These are phyloP conservation scores for Cichorium intybus DNA, from an alignment of 140 eudicot genomes.

Conservation along the genomic window DNA sequence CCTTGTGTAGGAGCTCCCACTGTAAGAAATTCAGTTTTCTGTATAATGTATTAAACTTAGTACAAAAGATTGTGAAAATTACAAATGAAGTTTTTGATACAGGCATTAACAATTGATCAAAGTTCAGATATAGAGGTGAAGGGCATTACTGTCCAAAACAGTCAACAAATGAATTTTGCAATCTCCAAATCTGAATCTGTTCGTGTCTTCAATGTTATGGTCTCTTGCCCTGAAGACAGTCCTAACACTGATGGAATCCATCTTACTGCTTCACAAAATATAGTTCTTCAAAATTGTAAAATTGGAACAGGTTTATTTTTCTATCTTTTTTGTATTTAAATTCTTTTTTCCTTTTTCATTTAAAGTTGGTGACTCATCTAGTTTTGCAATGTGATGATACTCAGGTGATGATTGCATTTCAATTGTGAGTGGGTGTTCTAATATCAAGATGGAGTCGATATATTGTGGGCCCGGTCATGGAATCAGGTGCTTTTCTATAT, in stretches of 20 bases:
- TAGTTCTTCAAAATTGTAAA: constrained; percentile 63
- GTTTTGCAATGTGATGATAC: constrained; percentile 14
- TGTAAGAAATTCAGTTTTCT: constrained; percentile 40
- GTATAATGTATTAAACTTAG: background rate
- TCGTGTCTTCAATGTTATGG: constrained; percentile 50
- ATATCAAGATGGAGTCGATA: constrained; percentile 84
- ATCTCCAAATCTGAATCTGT: constrained; percentile 68
- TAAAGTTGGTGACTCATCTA: background rate
- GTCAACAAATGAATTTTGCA: constrained; percentile 93
- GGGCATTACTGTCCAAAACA: constrained; percentile 40
- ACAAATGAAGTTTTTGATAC: constrained; percentile 19
- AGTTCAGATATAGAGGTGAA: constrained; percentile 38
- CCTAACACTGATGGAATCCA: constrained; percentile 99
- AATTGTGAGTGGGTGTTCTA: constrained; percentile 76
- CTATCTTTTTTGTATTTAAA: background rate
- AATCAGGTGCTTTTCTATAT: constrained; percentile 55
- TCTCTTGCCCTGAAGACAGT: constrained; percentile 93
- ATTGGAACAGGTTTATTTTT: constrained; percentile 80
- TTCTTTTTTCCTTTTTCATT: background rate
- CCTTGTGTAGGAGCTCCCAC: constrained; percentile 69
- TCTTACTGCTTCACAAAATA: constrained; percentile 68
- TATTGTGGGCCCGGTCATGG: constrained; percentile 99
- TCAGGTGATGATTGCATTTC: constrained; percentile 93
- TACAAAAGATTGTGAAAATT: background rate
- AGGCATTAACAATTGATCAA: constrained; percentile 52